These are phyloP conservation scores for Dryadomyces quercivorus DNA, from an alignment of 2,329 filamentous ascomycete genomes.

Conservation along the genomic window DNA sequence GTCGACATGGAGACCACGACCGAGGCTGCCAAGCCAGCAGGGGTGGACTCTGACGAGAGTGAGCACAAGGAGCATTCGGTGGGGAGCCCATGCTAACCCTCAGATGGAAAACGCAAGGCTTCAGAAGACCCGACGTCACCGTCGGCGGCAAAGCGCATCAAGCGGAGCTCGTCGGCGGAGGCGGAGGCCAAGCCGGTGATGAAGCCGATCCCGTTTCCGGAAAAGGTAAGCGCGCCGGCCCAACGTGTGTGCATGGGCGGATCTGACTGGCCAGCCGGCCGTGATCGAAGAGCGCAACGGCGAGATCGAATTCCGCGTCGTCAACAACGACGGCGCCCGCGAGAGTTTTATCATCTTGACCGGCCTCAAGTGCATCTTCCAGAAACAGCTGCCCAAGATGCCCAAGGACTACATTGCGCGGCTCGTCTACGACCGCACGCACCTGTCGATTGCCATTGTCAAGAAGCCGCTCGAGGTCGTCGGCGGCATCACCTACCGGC, in stretches of 20 bases:
- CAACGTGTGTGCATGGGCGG: no score
- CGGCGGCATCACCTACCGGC: slow-evolving; percentile 90
- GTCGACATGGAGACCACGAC: not conserved
- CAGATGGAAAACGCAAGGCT: slow-evolving; percentile 61
- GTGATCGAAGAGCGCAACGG: slow-evolving; percentile 88
- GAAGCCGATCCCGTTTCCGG: slow-evolving; percentile 71
- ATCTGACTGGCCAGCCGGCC: slow-evolving; percentile 43
- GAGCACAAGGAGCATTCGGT: not conserved
- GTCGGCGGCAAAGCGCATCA: slow-evolving; percentile 52
- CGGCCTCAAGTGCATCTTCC: slow-evolving; percentile 93
- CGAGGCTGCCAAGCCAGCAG: not conserved
- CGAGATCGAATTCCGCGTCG: slow-evolving; percentile 92
- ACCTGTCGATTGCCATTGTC: slow-evolving; percentile 92
- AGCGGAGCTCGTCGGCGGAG: slow-evolving; percentile 35
- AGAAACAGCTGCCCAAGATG: slow-evolving; percentile 98
- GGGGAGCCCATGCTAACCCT: not conserved
- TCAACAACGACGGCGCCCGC: slow-evolving; percentile 85
- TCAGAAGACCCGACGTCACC: slow-evolving; percentile 51
- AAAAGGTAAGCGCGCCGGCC: slow-evolving; percentile 61
- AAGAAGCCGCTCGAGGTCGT: slow-evolving; percentile 92
- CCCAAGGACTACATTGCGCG: slow-evolving; percentile 98
- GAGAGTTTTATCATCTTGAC: slow-evolving; percentile 91
- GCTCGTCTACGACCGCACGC: slow-evolving; percentile 92
- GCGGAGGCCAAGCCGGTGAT: slow-evolving; percentile 31
- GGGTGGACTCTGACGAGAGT: not conserved